These are phyloP conservation scores for Suillus brevipes DNA, from an alignment of 768 basidiomycete species.

Conservation along the genomic window DNA sequence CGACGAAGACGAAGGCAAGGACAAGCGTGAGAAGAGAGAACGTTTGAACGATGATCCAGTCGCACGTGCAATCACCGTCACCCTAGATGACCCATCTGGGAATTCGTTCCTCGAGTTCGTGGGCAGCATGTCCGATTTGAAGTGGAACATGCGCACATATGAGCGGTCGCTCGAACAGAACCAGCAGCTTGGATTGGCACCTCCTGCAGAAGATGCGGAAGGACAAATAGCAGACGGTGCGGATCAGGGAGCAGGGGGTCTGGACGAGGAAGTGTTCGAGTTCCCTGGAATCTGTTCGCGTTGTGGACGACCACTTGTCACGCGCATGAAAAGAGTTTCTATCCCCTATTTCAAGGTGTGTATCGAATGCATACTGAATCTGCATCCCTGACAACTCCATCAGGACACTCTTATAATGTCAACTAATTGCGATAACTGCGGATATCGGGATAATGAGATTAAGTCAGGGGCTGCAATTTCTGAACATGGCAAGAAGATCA, in stretches of 20 bases:
- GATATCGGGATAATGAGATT: constrained; percentile 97
- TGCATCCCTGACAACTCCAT: not conserved
- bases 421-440: constrained; percentile 92
- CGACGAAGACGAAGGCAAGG: constrained; percentile 37
- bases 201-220: constrained; percentile 42
- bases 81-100: constrained; percentile 90
- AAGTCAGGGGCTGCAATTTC: constrained; percentile 93
- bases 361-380: not conserved
- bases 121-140: constrained; percentile 84
- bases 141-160: constrained; percentile 89
- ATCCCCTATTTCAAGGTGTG: constrained; percentile 96
- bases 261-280: constrained; percentile 82
- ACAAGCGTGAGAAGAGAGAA: constrained; percentile 31
- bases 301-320: constrained; percentile 81
- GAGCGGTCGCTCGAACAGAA: constrained; percentile 81
- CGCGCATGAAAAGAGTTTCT: constrained; percentile 92
- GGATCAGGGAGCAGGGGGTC: constrained; percentile 35
- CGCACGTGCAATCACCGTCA: constrained; percentile 76
- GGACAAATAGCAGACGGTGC: constrained; percentile 13
- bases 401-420: constrained; percentile 98
- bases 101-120: constrained; percentile 96
- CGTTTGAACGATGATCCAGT: constrained; percentile 45
- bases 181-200: constrained; percentile 69
- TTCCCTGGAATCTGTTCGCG: constrained; percentile 90
- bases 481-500: constrained; percentile 81